phyloP scores from a whole-genome alignment of 768 basidiomycete species.

The Pleurotus giganteus region DNA sequence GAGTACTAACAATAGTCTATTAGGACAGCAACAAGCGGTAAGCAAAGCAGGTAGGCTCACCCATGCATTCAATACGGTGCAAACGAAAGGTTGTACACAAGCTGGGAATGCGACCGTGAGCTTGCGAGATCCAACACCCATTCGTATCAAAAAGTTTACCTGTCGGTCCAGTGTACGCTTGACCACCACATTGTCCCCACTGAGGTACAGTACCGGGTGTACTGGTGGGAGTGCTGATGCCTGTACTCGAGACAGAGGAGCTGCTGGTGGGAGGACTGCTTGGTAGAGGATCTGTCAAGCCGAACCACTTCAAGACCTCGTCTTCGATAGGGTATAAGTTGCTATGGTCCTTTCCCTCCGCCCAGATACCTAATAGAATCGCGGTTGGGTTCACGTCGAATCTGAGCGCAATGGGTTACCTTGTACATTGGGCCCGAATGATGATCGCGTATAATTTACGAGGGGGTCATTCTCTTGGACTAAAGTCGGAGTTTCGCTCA shows the following conservation, averaged over 20 bases:
- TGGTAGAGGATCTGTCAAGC: constrained; percentile 26
- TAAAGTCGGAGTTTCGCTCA: constrained; percentile 36
- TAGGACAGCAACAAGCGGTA: background rate
- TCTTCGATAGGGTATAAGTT: constrained; percentile 42
- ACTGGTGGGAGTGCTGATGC: constrained; percentile 15
- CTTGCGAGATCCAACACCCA: background rate
- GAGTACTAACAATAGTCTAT: constrained; percentile 25
- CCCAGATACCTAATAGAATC: constrained; percentile 35
- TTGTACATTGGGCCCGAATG: constrained; percentile 48
- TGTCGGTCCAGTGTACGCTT: constrained; percentile 26
- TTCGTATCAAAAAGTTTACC: background rate
- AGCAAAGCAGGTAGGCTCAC: constrained; percentile 11
- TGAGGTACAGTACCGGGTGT: constrained; percentile 18
- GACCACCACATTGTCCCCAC: constrained; percentile 31
- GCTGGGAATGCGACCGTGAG: background rate
- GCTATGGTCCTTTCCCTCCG: constrained; percentile 44
- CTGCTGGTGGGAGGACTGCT: constrained; percentile 17
- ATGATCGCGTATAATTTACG: constrained; percentile 43
- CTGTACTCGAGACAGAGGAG: constrained; percentile 16
- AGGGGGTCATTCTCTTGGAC: constrained; percentile 39
- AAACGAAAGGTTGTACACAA: constrained; percentile 22
- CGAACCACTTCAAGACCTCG: constrained; percentile 47
- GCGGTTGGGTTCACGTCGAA: background rate
- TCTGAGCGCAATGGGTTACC: background rate
- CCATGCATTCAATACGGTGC: constrained; percentile 17